Evolutionary conservation across 768 basidiomycete species (phyloP), one percentile per base, ranked within the genome.

Genomic region (Suillus spraguei): DNA sequence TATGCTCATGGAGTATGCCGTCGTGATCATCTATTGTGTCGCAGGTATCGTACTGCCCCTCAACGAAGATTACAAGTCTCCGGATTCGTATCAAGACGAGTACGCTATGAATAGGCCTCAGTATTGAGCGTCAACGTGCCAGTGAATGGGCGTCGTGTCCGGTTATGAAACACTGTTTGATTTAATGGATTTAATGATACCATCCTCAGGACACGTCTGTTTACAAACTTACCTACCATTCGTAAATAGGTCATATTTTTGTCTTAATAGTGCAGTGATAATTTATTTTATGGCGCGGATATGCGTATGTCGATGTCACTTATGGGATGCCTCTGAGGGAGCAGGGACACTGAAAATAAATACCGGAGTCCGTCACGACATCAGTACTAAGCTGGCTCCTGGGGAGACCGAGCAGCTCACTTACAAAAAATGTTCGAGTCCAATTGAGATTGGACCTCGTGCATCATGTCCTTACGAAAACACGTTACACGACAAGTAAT

Each of bases 1-100:
- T 20, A 74, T 85, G 44, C 65, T 87, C 38, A 83, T 84, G 82
- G 87, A 89, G 72, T 85, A 79, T 64, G 68, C 81, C 49, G 77
- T 81, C 13, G 77, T 79, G 49, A 65, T 75, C 38, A 74, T 86
- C 46, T 88, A 76, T 60, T 46, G 62, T 20, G 60, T 64, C 35
- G 66, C 66, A 14, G 75, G 71, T n/a, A 60, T 67, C n/a, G 20
- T 59, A n/a, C 42, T 66, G 11, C 68, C 67, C n/a, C 60, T 70
- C 14, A 44, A 70, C 35, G 38, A 70, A 59, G 72, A 72, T 38
- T 63, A 63, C 42, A 63, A 63, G 35, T 4, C 6, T 22, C 14
- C 59, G 81, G 62, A 61, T 1, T 32, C 33, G 17, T 24, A 41
- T 44, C 14, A 61, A 11, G 62, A 63, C 0, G 41, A 61, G 14